phyloP scores from a whole-genome alignment of 192 early-diverging fungal species.

The Endogone sp. region DNA sequence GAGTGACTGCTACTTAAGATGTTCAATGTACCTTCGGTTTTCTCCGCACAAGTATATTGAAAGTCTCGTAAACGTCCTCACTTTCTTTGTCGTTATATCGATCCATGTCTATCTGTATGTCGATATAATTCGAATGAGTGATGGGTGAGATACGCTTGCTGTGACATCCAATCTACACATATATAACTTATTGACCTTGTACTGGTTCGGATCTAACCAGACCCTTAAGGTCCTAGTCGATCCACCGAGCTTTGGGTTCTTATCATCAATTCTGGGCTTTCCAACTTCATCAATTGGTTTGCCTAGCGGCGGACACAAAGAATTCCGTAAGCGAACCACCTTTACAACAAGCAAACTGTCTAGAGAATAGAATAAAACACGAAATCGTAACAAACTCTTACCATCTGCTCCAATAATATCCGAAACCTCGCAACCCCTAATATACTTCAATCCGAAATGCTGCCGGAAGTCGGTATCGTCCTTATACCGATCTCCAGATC shows the following conservation, averaged over 20 bases:
- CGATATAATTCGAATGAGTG: no score
- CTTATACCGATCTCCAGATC: constrained; percentile 32
- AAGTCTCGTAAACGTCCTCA: constrained; percentile 70
- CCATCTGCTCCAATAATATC: constrained; percentile 75
- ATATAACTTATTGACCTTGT: constrained; percentile 44
- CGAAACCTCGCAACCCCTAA: constrained; percentile 86
- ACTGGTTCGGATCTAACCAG: constrained; percentile 84
- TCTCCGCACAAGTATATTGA: constrained; percentile 89
- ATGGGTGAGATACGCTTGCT: no score
- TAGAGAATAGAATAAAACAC: constrained; percentile 17
- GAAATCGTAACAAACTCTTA: constrained; percentile 23
- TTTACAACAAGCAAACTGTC: no score
- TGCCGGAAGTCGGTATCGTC: constrained; percentile 50
- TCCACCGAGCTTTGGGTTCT: constrained; percentile 25
- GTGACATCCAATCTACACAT: neutral
- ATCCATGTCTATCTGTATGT: constrained; percentile 45
- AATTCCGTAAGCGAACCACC: neutral
- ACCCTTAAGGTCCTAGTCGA: constrained; percentile 68
- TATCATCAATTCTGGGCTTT: constrained; percentile 33
- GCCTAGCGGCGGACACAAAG: constrained; percentile 16
- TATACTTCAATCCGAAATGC: constrained; percentile 70
- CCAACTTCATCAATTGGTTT: constrained; percentile 41
- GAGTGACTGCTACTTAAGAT: no score
- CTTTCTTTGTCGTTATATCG: constrained; percentile 36
- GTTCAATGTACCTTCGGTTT: constrained; percentile 50